A percentile compares a stretch with the other conserved stretches of the same genome.
These are phyloP conservation scores for Cichorium intybus DNA, from an alignment of 140 eudicot species.

Conservation along the genomic window DNA sequence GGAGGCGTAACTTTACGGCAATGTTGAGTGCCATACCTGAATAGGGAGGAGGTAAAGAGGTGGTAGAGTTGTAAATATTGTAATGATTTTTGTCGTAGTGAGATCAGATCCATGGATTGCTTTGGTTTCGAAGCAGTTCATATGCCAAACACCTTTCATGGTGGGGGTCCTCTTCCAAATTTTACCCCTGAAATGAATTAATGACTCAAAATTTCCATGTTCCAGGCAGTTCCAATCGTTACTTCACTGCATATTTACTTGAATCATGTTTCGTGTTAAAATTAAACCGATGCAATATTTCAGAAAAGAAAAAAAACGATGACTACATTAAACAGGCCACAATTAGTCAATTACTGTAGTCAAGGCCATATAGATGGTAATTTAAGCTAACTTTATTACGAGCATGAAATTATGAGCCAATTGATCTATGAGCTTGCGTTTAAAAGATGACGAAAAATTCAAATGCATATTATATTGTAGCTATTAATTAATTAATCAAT, in stretches of 20 bases:
- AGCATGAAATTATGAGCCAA: neutral
- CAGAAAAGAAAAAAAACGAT: neutral
- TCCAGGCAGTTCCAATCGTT: slow-evolving; percentile 8
- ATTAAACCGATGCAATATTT: neutral
- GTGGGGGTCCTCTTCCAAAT: slow-evolving; percentile 14
- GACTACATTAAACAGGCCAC: neutral
- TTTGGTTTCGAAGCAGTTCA: slow-evolving; percentile 12
- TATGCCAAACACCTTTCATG: neutral
- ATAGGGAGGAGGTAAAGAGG: slow-evolving; percentile 19
- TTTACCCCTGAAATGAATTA: slow-evolving; percentile 22
- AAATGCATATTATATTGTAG: neutral
- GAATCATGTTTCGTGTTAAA: neutral
- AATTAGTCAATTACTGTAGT: neutral
- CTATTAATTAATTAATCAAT: neutral
- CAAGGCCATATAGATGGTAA: neutral
- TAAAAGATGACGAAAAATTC: no score
- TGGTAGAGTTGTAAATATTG: slow-evolving; percentile 22
- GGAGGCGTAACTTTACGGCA: slow-evolving; percentile 41
- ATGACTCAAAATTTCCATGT: neutral
- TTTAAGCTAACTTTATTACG: neutral
- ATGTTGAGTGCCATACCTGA: slow-evolving; percentile 69
- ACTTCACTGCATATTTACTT: no score
- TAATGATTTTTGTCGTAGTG: slow-evolving; percentile 19
- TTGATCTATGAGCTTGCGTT: no score
- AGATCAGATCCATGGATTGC: neutral